phyloP scores from a whole-genome alignment of 768 basidiomycete genomes.

The Tylopilus balloui region DNA sequence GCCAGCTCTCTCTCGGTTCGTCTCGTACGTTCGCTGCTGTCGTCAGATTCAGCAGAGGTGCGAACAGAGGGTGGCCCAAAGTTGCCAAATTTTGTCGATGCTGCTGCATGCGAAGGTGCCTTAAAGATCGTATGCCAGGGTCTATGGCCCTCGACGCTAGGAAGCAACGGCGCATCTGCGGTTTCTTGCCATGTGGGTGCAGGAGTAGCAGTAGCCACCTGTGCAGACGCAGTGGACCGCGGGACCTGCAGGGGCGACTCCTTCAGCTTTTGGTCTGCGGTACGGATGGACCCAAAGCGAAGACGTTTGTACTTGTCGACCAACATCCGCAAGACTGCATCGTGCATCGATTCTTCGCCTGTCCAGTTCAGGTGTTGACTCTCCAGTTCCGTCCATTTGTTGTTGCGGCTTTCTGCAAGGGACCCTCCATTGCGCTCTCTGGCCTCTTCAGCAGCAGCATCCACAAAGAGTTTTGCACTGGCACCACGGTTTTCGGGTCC shows the following conservation, averaged over 20 bases:
- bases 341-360: slow-evolving; percentile 66
- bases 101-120: slow-evolving; percentile 48
- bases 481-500: slow-evolving; percentile 29
- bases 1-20: slow-evolving; percentile 46
- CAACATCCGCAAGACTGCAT: slow-evolving; percentile 78
- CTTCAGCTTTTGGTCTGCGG: slow-evolving; percentile 66
- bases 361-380: slow-evolving; percentile 65
- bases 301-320: slow-evolving; percentile 84
- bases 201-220: not conserved
- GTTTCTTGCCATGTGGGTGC: slow-evolving; percentile 7
- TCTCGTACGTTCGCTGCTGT: slow-evolving; percentile 36
- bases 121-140: slow-evolving; percentile 72
- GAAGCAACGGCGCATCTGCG: slow-evolving; percentile 48
- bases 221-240: slow-evolving; percentile 9
- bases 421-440: slow-evolving; percentile 25
- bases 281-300: slow-evolving; percentile 51
- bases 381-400: slow-evolving; percentile 32
- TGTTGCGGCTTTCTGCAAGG: slow-evolving; percentile 8
- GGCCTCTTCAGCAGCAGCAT: slow-evolving; percentile 53
- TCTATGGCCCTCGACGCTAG: slow-evolving; percentile 50
- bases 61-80: slow-evolving; percentile 31
- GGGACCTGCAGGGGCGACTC: slow-evolving; percentile 40
- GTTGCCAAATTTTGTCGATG: slow-evolving; percentile 51
- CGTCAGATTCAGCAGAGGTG: slow-evolving; percentile 13
- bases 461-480: slow-evolving; percentile 61